Percentiles rank a stretch among this genome's conserved stretches.
Conservation (phyloP, 2,329 filamentous ascomycete genomes). For the Venturia effusa region DNA sequence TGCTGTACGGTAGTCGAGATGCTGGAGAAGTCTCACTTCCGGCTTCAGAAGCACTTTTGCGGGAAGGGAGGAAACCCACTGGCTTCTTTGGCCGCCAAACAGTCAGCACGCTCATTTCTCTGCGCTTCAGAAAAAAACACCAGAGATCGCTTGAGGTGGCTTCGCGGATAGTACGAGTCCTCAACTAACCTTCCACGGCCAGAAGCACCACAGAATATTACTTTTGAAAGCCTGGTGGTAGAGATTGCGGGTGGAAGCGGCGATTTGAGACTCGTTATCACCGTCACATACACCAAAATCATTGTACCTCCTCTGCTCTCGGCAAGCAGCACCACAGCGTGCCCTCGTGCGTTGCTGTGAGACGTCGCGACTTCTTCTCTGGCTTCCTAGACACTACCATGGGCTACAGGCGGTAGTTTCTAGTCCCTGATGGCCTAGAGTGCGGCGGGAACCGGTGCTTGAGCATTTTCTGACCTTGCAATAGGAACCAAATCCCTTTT, state of each 20-base stretch:
- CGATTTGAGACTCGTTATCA: neutral
- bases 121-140: neutral
- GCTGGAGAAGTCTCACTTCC: neutral
- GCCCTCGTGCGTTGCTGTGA: neutral
- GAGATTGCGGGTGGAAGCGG: neutral
- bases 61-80: neutral
- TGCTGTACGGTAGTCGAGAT: neutral
- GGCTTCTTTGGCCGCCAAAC: neutral
- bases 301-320: neutral
- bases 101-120: neutral
- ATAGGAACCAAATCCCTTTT: neutral
- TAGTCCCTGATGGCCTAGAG: neutral
- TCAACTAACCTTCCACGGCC: neutral
- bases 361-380: neutral
- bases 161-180: no score
- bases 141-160: no score
- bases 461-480: neutral
- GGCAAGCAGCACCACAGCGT: neutral
- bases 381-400: neutral
- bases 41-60: neutral
- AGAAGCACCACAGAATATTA: neutral
- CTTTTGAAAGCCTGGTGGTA: neutral
- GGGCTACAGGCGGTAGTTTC: neutral
- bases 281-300: neutral
- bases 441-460: neutral